These are phyloP conservation scores for Daldinia bambusicola DNA, from an alignment of 495 filamentous ascomycete genomes.

Conservation along the genomic window DNA sequence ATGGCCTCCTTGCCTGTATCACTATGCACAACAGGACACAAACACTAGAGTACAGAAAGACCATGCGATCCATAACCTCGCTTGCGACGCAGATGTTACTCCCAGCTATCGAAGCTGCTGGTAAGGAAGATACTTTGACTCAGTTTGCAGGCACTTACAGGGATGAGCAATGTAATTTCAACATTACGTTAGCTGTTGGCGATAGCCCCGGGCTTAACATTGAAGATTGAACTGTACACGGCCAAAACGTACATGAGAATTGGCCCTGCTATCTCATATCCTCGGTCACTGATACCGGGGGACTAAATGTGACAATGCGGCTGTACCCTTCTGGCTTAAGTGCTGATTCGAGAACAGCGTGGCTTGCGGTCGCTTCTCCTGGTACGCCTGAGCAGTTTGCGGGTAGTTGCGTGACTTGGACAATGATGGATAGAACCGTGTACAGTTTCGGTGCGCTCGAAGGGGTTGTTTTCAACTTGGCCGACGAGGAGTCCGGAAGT, in stretches of 20 bases:
- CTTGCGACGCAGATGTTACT: conserved; percentile 22
- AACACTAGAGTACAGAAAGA: too few relatives aligned
- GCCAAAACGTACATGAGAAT: conserved; percentile 16
- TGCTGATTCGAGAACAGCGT: conserved; percentile 17
- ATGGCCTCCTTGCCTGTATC: too few relatives aligned
- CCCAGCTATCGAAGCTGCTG: conserved; percentile 56
- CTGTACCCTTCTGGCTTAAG: conserved; percentile 32
- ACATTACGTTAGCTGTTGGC: conserved; percentile 50
- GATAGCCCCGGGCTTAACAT: conserved; percentile 23
- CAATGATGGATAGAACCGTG: conserved; percentile 23
- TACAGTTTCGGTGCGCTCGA: conserved; percentile 29
- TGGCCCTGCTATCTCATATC: conserved; percentile 19
- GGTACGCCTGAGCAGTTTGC: conserved; percentile 22
- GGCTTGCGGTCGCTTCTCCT: conserved; percentile 23
- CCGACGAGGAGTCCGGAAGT: background rate
- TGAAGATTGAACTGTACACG: conserved; percentile 19
- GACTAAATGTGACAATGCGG: conserved; percentile 9
- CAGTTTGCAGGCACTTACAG: conserved; percentile 55
- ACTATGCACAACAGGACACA: too few relatives aligned
- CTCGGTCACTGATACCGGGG: background rate
- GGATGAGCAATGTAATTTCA: conserved; percentile 50
- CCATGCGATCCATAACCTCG: conserved; percentile 49
- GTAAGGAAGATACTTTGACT: conserved; percentile 51
- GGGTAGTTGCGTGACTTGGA: conserved; percentile 49
- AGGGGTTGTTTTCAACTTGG: conserved; percentile 25